These are phyloP conservation scores for Powellomyces hirtus DNA, from an alignment of 192 early-diverging fungal species.

Conservation along the genomic window DNA sequence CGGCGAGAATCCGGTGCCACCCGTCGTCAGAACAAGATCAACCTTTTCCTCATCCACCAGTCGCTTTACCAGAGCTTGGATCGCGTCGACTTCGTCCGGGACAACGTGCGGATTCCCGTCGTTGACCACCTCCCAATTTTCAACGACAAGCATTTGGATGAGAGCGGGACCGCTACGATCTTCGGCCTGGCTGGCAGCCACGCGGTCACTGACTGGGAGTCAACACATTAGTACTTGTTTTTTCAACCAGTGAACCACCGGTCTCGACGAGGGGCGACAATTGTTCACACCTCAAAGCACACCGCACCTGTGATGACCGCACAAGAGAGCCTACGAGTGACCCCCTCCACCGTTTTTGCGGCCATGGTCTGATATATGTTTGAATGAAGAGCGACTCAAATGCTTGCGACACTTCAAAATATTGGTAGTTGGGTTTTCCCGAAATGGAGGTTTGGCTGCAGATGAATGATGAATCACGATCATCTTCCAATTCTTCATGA, in stretches of 20 bases:
- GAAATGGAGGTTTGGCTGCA: no score
- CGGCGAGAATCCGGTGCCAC: constrained; percentile 89
- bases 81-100: constrained; percentile 29
- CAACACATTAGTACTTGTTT: not conserved
- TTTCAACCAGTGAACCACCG: not conserved
- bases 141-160: not conserved
- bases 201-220: constrained; percentile 34
- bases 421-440: no score
- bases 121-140: constrained; percentile 23
- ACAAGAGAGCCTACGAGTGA: no score
- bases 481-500: no score
- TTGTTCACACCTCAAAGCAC: no score
- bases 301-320: not conserved
- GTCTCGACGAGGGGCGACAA: not conserved
- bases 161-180: constrained; percentile 32
- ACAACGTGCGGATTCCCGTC: not conserved
- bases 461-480: no score
- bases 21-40: constrained; percentile 77
- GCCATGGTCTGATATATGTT: no score
- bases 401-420: no score
- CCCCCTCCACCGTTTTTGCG: no score
- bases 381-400: no score
- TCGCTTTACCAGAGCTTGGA: constrained; percentile 14
- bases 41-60: constrained; percentile 20
- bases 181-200: constrained; percentile 20